Conservation (phyloP, 108 stramenopile genomes). For the Nitzschia inconspicua region DNA sequence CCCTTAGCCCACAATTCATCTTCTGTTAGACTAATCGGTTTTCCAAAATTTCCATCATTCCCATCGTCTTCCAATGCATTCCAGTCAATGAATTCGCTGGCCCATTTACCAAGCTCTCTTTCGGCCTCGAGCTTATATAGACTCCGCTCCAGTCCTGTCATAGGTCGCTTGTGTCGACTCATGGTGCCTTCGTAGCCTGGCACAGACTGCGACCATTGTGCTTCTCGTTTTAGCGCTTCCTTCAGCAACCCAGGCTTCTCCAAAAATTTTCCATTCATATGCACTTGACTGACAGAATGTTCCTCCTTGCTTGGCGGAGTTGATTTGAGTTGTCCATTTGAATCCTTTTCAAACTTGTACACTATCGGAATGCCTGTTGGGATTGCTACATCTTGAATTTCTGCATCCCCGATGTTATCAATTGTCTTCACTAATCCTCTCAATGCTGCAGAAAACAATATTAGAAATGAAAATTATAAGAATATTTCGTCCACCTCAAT, state of each 20-base stretch:
- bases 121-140: slow-evolving; percentile 71
- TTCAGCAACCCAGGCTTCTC: slow-evolving; percentile 87
- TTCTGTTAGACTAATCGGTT: slow-evolving; percentile 26
- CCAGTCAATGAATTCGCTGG: slow-evolving; percentile 64
- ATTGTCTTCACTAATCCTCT: slow-evolving; percentile 53
- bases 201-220: slow-evolving; percentile 69
- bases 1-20: slow-evolving; percentile 55
- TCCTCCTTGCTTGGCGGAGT: slow-evolving; percentile 54
- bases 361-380: slow-evolving; percentile 95
- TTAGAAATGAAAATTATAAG: too few relatives aligned
- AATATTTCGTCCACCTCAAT: too few relatives aligned
- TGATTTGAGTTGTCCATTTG: slow-evolving; percentile 30
- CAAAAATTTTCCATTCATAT: slow-evolving; percentile 82
- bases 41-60: slow-evolving; percentile 59
- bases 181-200: slow-evolving; percentile 78
- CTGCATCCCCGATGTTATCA: slow-evolving; percentile 47
- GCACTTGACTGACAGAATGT: slow-evolving; percentile 50
- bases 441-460: too few relatives aligned
- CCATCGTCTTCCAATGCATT: slow-evolving; percentile 67
- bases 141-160: slow-evolving; percentile 69
- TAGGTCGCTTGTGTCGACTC: slow-evolving; percentile 37
- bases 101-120: slow-evolving; percentile 69
- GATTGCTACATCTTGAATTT: slow-evolving; percentile 88
- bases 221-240: slow-evolving; percentile 81
- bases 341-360: slow-evolving; percentile 80